Conservation (phyloP, 306 rosid genomes). For the Quercus dentata region DNA sequence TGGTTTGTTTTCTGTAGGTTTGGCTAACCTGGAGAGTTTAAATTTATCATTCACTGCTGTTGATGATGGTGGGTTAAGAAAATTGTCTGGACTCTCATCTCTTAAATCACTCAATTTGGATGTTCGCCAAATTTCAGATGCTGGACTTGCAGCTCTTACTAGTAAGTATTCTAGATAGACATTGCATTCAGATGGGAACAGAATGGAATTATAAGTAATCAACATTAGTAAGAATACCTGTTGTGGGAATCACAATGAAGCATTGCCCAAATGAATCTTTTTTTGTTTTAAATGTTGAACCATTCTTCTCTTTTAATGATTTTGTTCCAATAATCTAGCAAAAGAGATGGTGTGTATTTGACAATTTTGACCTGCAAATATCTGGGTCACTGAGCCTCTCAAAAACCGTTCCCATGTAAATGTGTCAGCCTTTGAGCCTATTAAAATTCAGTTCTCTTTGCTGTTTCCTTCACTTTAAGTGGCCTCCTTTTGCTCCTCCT, state of each 20-base stretch:
- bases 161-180: constrained; percentile 42
- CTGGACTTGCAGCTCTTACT: constrained; percentile 74
- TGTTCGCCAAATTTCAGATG: constrained; percentile 75
- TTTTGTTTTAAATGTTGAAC: background rate
- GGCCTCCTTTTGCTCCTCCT: background rate
- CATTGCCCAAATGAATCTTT: background rate
- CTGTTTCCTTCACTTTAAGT: background rate
- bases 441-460: background rate
- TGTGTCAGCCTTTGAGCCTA: background rate
- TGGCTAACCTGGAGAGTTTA: constrained; percentile 73
- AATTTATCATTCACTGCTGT: constrained; percentile 83
- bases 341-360: background rate
- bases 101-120: constrained; percentile 96
- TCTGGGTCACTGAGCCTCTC: background rate
- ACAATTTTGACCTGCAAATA: background rate
- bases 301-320: background rate
- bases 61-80: constrained; percentile 64
- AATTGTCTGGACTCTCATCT: constrained; percentile 72
- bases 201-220: background rate
- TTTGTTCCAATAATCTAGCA: background rate
- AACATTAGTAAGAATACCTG: background rate
- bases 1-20: constrained; percentile 51
- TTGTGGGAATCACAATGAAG: background rate
- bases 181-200: background rate
- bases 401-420: background rate